Conservation (phyloP, 306 rosid genomes). For the Erythrophleum fordii region DNA sequence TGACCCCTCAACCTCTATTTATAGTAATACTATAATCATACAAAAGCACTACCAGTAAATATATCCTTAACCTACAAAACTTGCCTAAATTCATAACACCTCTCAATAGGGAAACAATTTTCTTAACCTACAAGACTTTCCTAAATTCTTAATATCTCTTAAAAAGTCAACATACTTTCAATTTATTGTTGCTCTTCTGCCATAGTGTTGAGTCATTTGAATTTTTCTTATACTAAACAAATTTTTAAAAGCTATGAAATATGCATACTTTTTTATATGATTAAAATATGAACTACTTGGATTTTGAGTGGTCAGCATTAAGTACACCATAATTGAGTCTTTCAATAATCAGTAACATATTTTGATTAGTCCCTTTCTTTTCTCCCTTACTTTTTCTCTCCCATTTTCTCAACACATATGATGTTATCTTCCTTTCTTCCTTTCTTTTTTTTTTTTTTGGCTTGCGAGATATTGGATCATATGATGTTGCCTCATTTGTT, state of each 20-base stretch:
- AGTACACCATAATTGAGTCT: neutral
- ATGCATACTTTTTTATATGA: neutral
- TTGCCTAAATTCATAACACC: neutral
- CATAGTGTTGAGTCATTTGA: neutral
- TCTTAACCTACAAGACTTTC: neutral
- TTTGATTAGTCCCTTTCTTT: neutral
- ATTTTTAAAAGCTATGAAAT: neutral
- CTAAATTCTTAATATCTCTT: neutral
- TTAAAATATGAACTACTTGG: neutral
- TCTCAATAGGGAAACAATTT: neutral
- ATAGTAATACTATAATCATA: neutral
- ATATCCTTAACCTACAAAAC: neutral
- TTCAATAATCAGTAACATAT: neutral
- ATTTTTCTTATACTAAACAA: neutral
- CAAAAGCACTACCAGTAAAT: neutral
- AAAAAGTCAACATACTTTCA: neutral
- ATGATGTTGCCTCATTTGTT: constrained; percentile 22
- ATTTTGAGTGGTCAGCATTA: neutral
- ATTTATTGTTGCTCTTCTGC: neutral
- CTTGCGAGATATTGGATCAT: constrained; percentile 20
- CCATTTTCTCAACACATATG: neutral
- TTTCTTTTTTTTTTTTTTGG: no score
- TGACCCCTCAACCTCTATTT: neutral
- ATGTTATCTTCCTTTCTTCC: constrained; percentile 8
- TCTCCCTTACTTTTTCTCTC: neutral